Evolutionary conservation across 2,329 filamentous ascomycete species (phyloP).

Genomic region (Pyrenophora graminea): DNA sequence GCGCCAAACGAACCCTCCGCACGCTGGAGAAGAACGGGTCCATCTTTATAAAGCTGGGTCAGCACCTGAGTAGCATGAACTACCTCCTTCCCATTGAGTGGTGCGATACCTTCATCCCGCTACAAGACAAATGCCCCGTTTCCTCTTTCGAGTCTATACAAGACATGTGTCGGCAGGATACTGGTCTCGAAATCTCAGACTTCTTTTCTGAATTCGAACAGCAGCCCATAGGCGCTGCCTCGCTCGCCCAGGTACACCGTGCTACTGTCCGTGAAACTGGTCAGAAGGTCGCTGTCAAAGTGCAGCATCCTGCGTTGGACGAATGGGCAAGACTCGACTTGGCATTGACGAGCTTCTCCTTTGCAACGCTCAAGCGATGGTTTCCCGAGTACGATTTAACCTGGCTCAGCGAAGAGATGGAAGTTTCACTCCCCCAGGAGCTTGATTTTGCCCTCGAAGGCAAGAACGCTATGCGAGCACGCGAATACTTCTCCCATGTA

Average conservation of each 20-base stretch:
- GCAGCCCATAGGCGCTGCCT: conserved; percentile 86
- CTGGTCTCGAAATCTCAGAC: conserved; percentile 75
- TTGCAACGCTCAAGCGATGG: conserved; percentile 84
- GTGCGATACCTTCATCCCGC: conserved; percentile 92
- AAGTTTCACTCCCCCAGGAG: conserved; percentile 85
- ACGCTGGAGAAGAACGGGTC: conserved; percentile 95
- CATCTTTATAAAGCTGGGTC: conserved; percentile 97
- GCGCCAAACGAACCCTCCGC: conserved; percentile 81
- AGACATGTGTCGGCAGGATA: conserved; percentile 84
- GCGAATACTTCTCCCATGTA: conserved; percentile 77
- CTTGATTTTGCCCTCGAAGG: conserved; percentile 88
- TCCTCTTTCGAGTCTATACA: conserved; percentile 86
- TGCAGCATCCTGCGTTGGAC: conserved; percentile 87
- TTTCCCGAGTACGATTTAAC: conserved; percentile 98
- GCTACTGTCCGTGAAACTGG: conserved; percentile 81
- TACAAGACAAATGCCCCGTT: conserved; percentile 94
- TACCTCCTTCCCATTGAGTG: conserved; percentile 90
- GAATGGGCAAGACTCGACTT: conserved; percentile 91
- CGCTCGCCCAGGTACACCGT: conserved; percentile 90
- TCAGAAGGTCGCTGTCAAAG: conserved; percentile 90
- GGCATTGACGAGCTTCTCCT: conserved; percentile 83
- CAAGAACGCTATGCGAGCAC: conserved; percentile 77
- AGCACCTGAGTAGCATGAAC: conserved; percentile 95
- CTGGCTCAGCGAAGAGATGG: conserved; percentile 94
- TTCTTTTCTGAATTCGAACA: conserved; percentile 84